phyloP scores from a whole-genome alignment of 768 basidiomycete genomes.

The Lactarius sp. region DNA sequence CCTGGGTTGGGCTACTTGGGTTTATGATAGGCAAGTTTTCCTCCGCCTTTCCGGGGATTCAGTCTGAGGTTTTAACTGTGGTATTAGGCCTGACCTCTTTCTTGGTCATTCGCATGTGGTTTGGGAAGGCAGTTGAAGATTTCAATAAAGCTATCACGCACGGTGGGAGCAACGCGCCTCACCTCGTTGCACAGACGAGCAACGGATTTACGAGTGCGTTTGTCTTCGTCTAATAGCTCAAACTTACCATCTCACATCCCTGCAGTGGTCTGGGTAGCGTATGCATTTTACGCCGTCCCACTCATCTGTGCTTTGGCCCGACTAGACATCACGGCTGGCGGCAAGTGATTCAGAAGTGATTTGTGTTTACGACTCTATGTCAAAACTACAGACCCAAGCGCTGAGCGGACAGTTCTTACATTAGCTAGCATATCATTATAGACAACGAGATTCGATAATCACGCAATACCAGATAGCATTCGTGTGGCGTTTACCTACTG shows the following conservation, averaged over 20 bases:
- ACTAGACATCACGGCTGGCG: slow-evolving; percentile 50
- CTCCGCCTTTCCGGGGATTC: neutral
- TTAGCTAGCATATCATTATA: slow-evolving; percentile 1
- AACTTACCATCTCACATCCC: slow-evolving; percentile 3
- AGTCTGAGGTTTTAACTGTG: neutral
- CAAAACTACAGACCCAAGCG: slow-evolving; percentile 7
- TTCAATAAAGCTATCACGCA: slow-evolving; percentile 61
- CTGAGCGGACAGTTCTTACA: slow-evolving; percentile 7
- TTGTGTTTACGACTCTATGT: neutral
- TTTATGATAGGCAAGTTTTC: slow-evolving; percentile 57
- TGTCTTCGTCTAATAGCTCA: slow-evolving; percentile 2
- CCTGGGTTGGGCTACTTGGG: slow-evolving; percentile 75
- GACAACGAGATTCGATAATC: neutral
- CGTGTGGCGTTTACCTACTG: neutral
- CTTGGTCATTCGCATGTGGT: slow-evolving; percentile 74
- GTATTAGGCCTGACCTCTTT: slow-evolving; percentile 58
- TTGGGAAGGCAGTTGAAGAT: slow-evolving; percentile 71
- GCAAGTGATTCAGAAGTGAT: slow-evolving; percentile 32
- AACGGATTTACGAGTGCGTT: slow-evolving; percentile 73
- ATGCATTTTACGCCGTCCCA: slow-evolving; percentile 68
- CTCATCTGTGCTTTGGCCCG: slow-evolving; percentile 65
- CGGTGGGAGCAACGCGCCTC: slow-evolving; percentile 49
- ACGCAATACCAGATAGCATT: neutral
- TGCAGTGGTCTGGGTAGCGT: slow-evolving; percentile 75
- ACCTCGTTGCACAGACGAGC: slow-evolving; percentile 55